Conservation (phyloP, 176 grass and related monocot species). For the Hyparrhenia diplandra region DNA sequence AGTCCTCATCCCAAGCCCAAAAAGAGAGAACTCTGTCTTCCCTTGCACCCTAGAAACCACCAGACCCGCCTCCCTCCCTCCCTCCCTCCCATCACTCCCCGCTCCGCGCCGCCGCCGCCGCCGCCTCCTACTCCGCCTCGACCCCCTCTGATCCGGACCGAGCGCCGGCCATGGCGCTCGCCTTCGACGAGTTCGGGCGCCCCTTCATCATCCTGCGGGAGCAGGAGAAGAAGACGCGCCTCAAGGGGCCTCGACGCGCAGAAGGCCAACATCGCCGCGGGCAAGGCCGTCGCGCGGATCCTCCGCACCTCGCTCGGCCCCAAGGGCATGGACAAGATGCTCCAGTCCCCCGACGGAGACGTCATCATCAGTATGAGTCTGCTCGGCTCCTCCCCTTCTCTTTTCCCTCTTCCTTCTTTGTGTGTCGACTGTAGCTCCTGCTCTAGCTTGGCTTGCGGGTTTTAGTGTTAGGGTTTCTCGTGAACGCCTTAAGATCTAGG, state of each 20-base stretch:
- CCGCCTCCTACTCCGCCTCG: not conserved
- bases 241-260: conserved; percentile 67
- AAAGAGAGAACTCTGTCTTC: not conserved
- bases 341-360: conserved; percentile 71
- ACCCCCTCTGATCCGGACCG: not conserved
- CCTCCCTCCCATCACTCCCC: not conserved
- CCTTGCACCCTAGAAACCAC: not conserved
- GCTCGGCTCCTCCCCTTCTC: not conserved
- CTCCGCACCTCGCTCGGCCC: conserved; percentile 64
- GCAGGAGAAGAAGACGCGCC: conserved; percentile 58
- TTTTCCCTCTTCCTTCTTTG: too few species aligned
- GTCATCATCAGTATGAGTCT: conserved; percentile 58
- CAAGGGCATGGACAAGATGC: conserved; percentile 90
- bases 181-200: conserved; percentile 66
- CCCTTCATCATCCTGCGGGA: conserved; percentile 73
- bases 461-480: conserved; percentile 6
- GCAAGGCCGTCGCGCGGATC: conserved; percentile 51
- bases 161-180: conserved; percentile 55
- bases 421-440: not conserved
- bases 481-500: not conserved
- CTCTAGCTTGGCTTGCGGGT: not conserved
- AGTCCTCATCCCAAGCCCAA: not conserved
- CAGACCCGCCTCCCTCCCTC: not conserved
- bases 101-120: not conserved
- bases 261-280: conserved; percentile 69